phyloP scores from a whole-genome alignment of 1,284 basidiomycete genomes.

The Sanguinoderma infundibulare region DNA sequence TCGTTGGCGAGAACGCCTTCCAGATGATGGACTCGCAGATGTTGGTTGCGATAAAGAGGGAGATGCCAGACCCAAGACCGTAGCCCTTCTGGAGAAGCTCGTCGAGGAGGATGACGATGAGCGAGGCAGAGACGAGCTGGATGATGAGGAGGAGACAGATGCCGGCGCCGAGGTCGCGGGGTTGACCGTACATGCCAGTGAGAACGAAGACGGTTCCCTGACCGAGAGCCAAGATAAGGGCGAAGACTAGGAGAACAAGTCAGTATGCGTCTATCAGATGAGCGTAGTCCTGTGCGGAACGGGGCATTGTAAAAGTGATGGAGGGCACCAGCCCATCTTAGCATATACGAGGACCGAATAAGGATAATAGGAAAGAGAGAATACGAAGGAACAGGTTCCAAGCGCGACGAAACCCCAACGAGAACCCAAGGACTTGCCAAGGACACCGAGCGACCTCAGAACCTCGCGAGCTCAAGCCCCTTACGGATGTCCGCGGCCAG shows the following conservation, averaged over 20 bases:
- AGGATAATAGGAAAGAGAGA: background rate
- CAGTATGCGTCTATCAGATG: background rate
- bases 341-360: slow-evolving; percentile 2
- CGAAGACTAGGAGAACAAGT: slow-evolving; percentile 72
- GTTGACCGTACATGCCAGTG: slow-evolving; percentile 95
- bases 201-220: slow-evolving; percentile 98
- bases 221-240: slow-evolving; percentile 94
- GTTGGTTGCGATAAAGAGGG: slow-evolving; percentile 99
- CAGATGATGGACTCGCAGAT: slow-evolving; percentile 99
- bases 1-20: slow-evolving; percentile 99
- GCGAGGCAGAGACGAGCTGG: slow-evolving; percentile 91
- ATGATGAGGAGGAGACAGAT: slow-evolving; percentile 96
- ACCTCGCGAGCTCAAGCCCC: slow-evolving; percentile 64
- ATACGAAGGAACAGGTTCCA: slow-evolving; percentile 1
- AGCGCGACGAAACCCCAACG: background rate
- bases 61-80: slow-evolving; percentile 97
- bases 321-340: slow-evolving; percentile 12
- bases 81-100: slow-evolving; percentile 99
- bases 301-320: no score
- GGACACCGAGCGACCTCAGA: slow-evolving; percentile 37
- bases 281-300: no score
- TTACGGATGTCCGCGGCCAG: slow-evolving; percentile 60
- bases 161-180: slow-evolving; percentile 92
- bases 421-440: no score
- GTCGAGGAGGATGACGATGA: slow-evolving; percentile 98